Conservation (phyloP, 805 yeast genomes). For the Candida manassasensis region DNA sequence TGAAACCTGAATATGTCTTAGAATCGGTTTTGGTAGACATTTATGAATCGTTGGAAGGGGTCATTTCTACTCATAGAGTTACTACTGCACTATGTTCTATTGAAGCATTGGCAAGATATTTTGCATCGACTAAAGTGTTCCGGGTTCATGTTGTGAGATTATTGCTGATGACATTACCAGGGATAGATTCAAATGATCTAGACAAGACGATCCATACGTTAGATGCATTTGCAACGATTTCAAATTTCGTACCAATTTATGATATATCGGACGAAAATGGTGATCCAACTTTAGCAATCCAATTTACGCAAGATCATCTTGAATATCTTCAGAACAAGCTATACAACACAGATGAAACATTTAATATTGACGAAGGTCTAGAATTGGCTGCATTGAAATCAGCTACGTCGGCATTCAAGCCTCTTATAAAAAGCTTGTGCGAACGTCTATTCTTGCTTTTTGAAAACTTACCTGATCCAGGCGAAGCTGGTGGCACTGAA, state of each 20-base stretch:
- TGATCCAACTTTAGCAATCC: slow-evolving; percentile 35
- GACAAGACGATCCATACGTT: slow-evolving; percentile 65
- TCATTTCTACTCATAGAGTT: slow-evolving; percentile 76
- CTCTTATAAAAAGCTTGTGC: slow-evolving; percentile 51
- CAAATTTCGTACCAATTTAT: slow-evolving; percentile 66
- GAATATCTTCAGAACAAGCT: slow-evolving; percentile 45
- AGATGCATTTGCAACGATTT: slow-evolving; percentile 62
- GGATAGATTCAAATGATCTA: slow-evolving; percentile 85
- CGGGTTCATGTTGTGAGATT: slow-evolving; percentile 78
- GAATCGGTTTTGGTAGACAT: slow-evolving; percentile 60
- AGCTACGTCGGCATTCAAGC: slow-evolving; percentile 66
- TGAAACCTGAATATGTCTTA: slow-evolving; percentile 51
- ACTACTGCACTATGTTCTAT: slow-evolving; percentile 66
- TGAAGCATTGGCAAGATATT: slow-evolving; percentile 58
- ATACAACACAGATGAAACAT: slow-evolving; percentile 20
- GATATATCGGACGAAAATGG: slow-evolving; percentile 49
- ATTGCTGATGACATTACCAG: slow-evolving; percentile 64
- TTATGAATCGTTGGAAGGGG: slow-evolving; percentile 68
- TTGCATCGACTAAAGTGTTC: slow-evolving; percentile 58
- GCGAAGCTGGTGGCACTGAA: slow-evolving; percentile 49
- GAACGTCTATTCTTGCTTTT: slow-evolving; percentile 58
- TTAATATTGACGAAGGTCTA: slow-evolving; percentile 40
- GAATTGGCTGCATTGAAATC: slow-evolving; percentile 61
- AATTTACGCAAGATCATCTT: slow-evolving; percentile 64
- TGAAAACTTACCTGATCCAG: slow-evolving; percentile 63